Evolutionary conservation across 176 grass and related monocot genomes (phyloP).

Genomic region (Carex pumila): DNA sequence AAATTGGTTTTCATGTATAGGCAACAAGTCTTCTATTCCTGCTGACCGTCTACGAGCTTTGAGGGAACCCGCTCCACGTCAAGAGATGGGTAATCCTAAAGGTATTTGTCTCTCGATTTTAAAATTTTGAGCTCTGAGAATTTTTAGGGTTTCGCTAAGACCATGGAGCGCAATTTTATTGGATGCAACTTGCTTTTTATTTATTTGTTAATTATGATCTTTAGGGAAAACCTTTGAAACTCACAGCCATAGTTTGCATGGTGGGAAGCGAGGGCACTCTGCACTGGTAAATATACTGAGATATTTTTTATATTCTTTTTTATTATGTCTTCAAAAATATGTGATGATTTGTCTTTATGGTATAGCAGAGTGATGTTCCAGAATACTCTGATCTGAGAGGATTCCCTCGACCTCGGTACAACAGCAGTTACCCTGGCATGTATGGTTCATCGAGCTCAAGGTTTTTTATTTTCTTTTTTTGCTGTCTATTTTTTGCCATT

Average conservation of each 20-base stretch:
- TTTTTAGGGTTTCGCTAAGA: neutral
- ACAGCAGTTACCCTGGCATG: conserved; percentile 10
- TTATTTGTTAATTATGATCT: neutral
- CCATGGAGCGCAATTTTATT: neutral
- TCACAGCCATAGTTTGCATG: neutral
- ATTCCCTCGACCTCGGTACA: conserved; percentile 15
- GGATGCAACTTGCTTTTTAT: neutral
- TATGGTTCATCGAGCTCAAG: conserved; percentile 21
- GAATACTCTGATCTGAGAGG: conserved; percentile 23
- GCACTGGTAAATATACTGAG: conserved; percentile 1
- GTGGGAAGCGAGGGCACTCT: neutral
- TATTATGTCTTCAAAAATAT: neutral
- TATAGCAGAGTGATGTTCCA: conserved; percentile 29
- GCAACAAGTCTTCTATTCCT: neutral
- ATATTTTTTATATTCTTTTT: neutral
- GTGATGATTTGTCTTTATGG: neutral
- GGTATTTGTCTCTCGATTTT: neutral
- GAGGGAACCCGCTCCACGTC: neutral
- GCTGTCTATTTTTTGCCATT: neutral
- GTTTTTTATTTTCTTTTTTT: neutral
- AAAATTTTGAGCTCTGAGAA: neutral
- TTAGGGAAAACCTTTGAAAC: neutral
- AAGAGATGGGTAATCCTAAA: conserved; percentile 7
- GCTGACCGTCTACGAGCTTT: neutral
- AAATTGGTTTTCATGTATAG: conserved; percentile 13